A percentile compares a stretch with the other conserved stretches of the same genome.
Conservation (phyloP, 2,329 filamentous ascomycete genomes). For the Arthroderma sp. region DNA sequence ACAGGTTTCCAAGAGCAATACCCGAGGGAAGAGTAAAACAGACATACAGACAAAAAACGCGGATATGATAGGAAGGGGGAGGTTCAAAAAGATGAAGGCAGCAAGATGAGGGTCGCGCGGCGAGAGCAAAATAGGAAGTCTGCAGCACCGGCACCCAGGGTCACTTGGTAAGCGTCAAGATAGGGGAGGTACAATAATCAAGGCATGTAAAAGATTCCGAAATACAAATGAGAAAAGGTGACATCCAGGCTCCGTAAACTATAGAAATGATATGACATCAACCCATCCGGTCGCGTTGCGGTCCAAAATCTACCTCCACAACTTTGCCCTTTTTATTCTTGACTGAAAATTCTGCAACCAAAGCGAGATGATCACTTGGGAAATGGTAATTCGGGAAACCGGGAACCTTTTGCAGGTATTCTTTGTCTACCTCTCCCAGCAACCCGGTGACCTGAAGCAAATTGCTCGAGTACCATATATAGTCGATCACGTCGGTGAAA, state of each 20-base stretch:
- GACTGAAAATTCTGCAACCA: conserved; percentile 80
- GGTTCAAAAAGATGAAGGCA: conserved; percentile 15
- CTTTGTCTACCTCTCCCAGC: conserved; percentile 72
- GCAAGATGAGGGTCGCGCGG: no score
- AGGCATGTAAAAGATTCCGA: conserved; percentile 27
- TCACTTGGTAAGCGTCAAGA: conserved; percentile 4
- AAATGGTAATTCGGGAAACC: conserved; percentile 93
- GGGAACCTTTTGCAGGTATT: conserved; percentile 74
- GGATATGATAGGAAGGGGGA: no score
- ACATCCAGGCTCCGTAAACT: conserved; percentile 12
- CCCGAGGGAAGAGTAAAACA: conserved; percentile 7
- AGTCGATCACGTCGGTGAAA: conserved; percentile 89
- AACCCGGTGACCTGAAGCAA: conserved; percentile 70
- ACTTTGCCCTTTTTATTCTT: conserved; percentile 73
- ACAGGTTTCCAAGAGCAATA: conserved; percentile 17
- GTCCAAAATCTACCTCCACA: conserved; percentile 50
- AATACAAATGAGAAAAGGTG: conserved; percentile 17
- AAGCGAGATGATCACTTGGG: conserved; percentile 80
- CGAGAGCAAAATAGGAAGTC: no score
- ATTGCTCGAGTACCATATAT: conserved; percentile 95
- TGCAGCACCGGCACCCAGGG: no score
- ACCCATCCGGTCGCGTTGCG: conserved; percentile 24
- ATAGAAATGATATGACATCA: conserved; percentile 21
- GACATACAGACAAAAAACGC: conserved; percentile 8
- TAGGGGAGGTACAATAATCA: conserved; percentile 7